A percentile compares a stretch with the other conserved stretches of the same genome.
Conservation (phyloP, 805 yeast species). For the Sugiyamaella lignohabitans region DNA sequence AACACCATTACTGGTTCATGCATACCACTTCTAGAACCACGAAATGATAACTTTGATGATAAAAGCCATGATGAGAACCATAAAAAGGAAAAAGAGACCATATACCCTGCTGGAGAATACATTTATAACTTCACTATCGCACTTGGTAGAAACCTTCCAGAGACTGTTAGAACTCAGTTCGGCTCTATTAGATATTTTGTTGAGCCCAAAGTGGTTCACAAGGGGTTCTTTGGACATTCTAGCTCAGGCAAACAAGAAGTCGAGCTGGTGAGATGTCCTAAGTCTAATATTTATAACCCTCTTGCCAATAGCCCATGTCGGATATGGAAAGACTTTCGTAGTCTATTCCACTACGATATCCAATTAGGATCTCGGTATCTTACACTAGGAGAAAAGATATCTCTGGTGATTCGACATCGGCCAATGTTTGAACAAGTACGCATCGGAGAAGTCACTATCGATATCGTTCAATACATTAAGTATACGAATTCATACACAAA, state of each 20-base stretch:
- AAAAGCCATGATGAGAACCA: too few species aligned
- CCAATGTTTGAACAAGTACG: not conserved
- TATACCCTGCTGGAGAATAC: conserved; percentile 65
- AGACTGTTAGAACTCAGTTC: not conserved
- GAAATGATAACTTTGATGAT: too few species aligned
- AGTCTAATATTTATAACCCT: not conserved
- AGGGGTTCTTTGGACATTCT: not conserved
- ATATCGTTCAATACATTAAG: not conserved
- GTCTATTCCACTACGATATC: not conserved
- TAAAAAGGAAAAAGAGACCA: conserved; percentile 31
- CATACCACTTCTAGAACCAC: not conserved
- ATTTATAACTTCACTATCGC: conserved; percentile 82
- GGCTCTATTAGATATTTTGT: not conserved
- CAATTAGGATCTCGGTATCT: not conserved
- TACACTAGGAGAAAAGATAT: not conserved
- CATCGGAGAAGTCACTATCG: not conserved
- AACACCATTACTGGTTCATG: not conserved
- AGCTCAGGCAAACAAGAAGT: not conserved
- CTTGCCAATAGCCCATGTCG: not conserved
- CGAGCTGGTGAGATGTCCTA: not conserved
- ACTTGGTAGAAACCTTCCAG: not conserved
- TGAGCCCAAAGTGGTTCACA: not conserved
- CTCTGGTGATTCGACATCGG: not conserved
- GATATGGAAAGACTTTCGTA: not conserved
- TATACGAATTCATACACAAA: not conserved